These are phyloP conservation scores for Symbiodinium pilosum DNA, from an alignment of 73 alveolate genomes.

Conservation along the genomic window DNA sequence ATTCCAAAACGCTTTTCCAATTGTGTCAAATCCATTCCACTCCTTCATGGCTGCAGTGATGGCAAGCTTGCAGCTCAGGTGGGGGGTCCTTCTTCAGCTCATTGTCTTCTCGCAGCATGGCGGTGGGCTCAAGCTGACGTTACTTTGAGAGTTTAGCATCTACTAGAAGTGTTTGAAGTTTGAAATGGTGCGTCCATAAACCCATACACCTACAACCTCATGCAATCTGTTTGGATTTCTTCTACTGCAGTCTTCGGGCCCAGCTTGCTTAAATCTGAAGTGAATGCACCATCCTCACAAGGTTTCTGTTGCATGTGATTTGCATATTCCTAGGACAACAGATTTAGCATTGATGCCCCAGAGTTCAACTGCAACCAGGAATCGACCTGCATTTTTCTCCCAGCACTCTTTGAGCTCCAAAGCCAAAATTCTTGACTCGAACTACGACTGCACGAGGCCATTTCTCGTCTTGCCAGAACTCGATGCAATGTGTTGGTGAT, in stretches of 20 bases:
- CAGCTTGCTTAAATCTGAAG: background rate
- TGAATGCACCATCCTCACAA: background rate
- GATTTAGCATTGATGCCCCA: background rate
- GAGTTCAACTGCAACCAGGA: too few species aligned
- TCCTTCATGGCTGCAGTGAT: too few species aligned
- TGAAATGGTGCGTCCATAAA: background rate
- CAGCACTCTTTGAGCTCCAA: too few species aligned
- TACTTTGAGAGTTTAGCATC: background rate
- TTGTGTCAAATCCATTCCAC: too few species aligned
- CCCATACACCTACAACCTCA: background rate
- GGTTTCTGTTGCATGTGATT: too few species aligned
- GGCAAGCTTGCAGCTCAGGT: too few species aligned
- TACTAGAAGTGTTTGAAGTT: background rate
- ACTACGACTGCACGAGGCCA: conserved; percentile 24
- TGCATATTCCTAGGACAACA: too few species aligned
- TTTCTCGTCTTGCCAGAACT: conserved; percentile 46
- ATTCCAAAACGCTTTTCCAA: too few species aligned
- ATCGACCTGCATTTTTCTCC: too few species aligned
- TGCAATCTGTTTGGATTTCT: background rate
- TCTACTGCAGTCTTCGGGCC: background rate
- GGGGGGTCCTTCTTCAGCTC: conserved; percentile 88
- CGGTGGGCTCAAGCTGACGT: too few species aligned
- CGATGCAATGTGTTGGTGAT: conserved; percentile 88
- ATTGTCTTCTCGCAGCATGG: conserved; percentile 61
- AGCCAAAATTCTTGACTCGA: too few species aligned